These are phyloP conservation scores for Guadua angustifolia DNA, from an alignment of 176 grass and related monocot species.

Conservation along the genomic window DNA sequence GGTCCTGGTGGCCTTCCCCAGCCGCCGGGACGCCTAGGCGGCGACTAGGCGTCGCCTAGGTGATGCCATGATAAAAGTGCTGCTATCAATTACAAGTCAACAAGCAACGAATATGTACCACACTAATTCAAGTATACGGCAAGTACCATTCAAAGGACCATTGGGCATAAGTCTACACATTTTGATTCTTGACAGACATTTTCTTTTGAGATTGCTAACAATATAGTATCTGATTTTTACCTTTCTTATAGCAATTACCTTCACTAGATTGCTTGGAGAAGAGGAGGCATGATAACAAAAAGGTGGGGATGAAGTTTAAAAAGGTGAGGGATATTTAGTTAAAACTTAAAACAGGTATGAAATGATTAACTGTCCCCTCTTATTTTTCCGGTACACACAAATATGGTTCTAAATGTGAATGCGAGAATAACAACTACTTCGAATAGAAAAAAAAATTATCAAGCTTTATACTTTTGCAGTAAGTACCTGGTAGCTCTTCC, in stretches of 20 bases:
- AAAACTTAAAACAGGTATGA: not conserved
- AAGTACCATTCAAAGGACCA: not conserved
- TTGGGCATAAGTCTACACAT: slow-evolving; percentile 7
- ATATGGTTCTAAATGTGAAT: slow-evolving; percentile 16
- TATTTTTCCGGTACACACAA: not conserved
- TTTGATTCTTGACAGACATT: slow-evolving; percentile 4
- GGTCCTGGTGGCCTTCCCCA: too few species aligned
- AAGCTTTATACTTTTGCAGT: slow-evolving; percentile 8
- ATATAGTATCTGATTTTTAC: not conserved
- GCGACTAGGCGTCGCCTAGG: too few species aligned
- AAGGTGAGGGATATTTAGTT: not conserved
- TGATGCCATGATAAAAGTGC: too few species aligned
- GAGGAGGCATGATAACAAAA: not conserved
- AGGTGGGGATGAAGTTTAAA: not conserved
- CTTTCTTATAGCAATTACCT: not conserved
- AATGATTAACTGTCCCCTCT: not conserved
- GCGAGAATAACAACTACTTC: not conserved
- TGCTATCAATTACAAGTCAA: not conserved
- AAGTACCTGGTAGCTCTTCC: slow-evolving; percentile 97
- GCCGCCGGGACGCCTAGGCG: too few species aligned
- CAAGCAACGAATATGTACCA: not conserved
- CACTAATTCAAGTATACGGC: slow-evolving; percentile 14
- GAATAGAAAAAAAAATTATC: slow-evolving; percentile 1
- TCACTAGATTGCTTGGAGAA: slow-evolving; percentile 10
- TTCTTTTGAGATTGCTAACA: slow-evolving; percentile 18